Evolutionary conservation across 768 basidiomycete genomes (phyloP).

Genomic region (Filobasidium floriforme): DNA sequence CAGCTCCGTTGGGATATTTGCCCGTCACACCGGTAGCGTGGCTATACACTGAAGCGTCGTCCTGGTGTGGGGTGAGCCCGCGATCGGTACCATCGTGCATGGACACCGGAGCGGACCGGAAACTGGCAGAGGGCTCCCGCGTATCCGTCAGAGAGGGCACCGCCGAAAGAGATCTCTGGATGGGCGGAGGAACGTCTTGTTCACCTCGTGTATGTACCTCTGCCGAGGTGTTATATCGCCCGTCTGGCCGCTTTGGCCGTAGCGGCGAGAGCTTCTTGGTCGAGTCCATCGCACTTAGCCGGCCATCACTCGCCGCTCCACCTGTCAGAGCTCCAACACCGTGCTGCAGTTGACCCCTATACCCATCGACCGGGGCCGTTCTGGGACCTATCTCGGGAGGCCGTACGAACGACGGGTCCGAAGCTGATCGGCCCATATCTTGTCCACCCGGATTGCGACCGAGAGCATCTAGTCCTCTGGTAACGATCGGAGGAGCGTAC

Average conservation of each 20-base stretch:
- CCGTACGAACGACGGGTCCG: not conserved
- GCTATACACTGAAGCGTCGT: not conserved
- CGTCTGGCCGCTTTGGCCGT: not conserved
- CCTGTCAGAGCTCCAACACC: not conserved
- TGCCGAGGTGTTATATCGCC: not conserved
- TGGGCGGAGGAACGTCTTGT: not conserved
- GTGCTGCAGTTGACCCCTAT: conserved; percentile 4
- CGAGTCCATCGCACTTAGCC: not conserved
- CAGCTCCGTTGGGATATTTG: not conserved
- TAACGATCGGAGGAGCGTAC: not conserved
- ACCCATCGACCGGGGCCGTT: conserved; percentile 1
- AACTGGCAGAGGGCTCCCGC: not conserved
- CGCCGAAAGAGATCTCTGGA: not conserved
- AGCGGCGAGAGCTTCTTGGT: not conserved
- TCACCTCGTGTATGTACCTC: not conserved
- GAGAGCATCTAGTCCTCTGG: not conserved
- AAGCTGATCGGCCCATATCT: not conserved
- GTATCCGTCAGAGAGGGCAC: not conserved
- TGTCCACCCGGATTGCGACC: not conserved
- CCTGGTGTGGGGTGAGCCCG: not conserved
- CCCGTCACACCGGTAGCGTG: conserved; percentile 1
- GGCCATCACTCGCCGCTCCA: not conserved
- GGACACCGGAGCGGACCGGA: not conserved
- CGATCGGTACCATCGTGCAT: too few species aligned
- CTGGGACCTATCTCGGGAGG: not conserved